Base-by-base conservation (phyloP, 2,329 filamentous ascomycete genomes). In the Aulographum hederae region DNA sequence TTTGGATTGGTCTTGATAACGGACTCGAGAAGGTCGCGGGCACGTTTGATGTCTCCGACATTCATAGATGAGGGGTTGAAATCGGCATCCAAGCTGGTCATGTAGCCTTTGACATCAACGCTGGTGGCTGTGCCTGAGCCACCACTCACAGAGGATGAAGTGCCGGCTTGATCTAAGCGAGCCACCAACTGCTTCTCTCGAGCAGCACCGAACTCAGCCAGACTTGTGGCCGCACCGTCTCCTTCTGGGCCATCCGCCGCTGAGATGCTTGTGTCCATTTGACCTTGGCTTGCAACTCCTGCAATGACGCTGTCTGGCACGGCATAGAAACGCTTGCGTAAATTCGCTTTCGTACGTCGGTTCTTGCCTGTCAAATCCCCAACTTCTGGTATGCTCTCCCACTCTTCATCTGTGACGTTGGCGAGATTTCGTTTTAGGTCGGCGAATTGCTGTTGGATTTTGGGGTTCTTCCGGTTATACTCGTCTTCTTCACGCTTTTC, bases 141-240 rank as follows among this genome's bases (percentile, higher is more conserved):
- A 4, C 77, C 70, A 33, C 81, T 73, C 10, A 69, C 74, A 13
- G 68, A 72, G 18, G 74, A 70, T 14, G 65, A 73, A 39, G 76
- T 68, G 4, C 65, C 73, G 5, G 84, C 85, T 48, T 92, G 80
- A 45, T 95, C 86, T 26, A 98, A 63, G 42, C 81, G 75, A n/a
- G 91, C 86, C 50, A 93, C 78, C 32, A 98, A 67, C 26, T 94
- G 89, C 54, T 93, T 94, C 59, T 94, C 82, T 58, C 89, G 74
- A 14, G 89, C 91, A 28, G 85, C 84, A 54, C 91, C 89, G 39
- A 98, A 95, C 52, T 93, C 80, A 28, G 86, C 86, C 50, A 98
- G 98, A 50, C 98, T 94, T 8, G 86, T 98, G 70, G 93, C 89
- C 1, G 84, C 92, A 2, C 86, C 85, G 46, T 93, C 84, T n/a